Evolutionary conservation across 1,284 basidiomycete genomes (phyloP).

Genomic region (Cutaneotrichosporon spelunceum): DNA sequence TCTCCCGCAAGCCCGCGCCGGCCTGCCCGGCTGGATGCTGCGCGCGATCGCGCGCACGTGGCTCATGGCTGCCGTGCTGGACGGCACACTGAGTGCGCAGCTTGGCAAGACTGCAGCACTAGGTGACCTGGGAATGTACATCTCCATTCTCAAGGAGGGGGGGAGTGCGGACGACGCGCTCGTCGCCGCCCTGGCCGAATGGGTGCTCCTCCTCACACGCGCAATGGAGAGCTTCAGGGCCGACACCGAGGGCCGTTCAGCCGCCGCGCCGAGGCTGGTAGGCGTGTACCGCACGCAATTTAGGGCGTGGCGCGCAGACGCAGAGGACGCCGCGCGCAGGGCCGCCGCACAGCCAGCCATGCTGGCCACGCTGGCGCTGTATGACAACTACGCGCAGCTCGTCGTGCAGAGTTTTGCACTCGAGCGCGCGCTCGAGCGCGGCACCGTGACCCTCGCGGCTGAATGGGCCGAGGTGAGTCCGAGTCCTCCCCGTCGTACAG

Average conservation of each 20-base stretch:
- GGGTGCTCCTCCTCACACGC: slow-evolving; percentile 31
- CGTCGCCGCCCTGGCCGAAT: slow-evolving; percentile 34
- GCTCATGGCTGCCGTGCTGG: slow-evolving; percentile 29
- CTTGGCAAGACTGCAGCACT: slow-evolving; percentile 32
- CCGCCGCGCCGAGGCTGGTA: slow-evolving; percentile 20
- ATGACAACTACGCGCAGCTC: slow-evolving; percentile 32
- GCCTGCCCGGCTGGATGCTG: slow-evolving; percentile 30
- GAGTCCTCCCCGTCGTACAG: not conserved
- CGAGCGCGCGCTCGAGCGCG: slow-evolving; percentile 22
- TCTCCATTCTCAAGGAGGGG: slow-evolving; percentile 16
- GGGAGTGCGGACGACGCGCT: slow-evolving; percentile 25
- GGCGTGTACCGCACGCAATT: slow-evolving; percentile 27
- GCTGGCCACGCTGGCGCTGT: slow-evolving; percentile 27
- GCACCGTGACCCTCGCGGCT: slow-evolving; percentile 17
- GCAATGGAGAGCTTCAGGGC: slow-evolving; percentile 28
- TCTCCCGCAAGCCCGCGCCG: slow-evolving; percentile 25
- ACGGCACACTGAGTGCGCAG: slow-evolving; percentile 32
- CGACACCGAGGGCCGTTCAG: slow-evolving; percentile 13
- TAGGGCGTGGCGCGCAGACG: slow-evolving; percentile 26
- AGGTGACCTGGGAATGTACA: slow-evolving; percentile 20
- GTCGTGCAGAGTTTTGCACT: slow-evolving; percentile 34
- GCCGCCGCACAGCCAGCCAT: slow-evolving; percentile 5
- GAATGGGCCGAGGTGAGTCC: slow-evolving; percentile 31
- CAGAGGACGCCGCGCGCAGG: slow-evolving; percentile 1
- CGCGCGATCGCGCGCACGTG: slow-evolving; percentile 36